These are phyloP conservation scores for Saprolegnia diclina DNA, from an alignment of 352 stramenopile species.

Conservation along the genomic window DNA sequence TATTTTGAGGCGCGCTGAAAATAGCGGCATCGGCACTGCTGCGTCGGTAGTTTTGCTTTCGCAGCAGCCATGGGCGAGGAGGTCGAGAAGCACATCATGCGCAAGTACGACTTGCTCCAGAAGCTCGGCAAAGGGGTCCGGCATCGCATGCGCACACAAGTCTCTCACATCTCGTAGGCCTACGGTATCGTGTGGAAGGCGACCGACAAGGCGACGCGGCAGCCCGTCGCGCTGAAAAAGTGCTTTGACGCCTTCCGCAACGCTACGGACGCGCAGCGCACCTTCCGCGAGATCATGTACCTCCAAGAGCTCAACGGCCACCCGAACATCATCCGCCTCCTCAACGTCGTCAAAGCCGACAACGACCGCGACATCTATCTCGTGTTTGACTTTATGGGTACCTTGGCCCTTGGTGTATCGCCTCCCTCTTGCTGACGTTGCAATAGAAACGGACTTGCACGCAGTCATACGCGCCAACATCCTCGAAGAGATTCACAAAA, in stretches of 20 bases:
- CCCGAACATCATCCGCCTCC: conserved; percentile 91
- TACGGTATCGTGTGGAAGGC: conserved; percentile 97
- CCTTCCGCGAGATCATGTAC: conserved; percentile 96
- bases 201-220: conserved; percentile 87
- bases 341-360: conserved; percentile 92
- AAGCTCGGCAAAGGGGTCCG: conserved; percentile 90
- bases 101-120: conserved; percentile 91
- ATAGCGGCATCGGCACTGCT: not conserved
- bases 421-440: not conserved
- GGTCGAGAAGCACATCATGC: conserved; percentile 89
- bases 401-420: not conserved
- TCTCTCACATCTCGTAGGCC: conserved; percentile 41
- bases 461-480: conserved; percentile 94
- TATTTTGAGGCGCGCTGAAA: not conserved
- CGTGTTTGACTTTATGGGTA: conserved; percentile 95
- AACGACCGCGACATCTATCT: conserved; percentile 96
- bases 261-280: conserved; percentile 91
- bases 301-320: conserved; percentile 89
- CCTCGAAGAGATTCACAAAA: conserved; percentile 94
- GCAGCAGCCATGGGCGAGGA: conserved; percentile 81
- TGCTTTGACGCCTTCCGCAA: conserved; percentile 96
- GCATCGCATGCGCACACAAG: conserved; percentile 6
- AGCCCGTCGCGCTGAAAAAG: conserved; percentile 94
- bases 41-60: not conserved
- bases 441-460: conserved; percentile 94